Base-by-base conservation (phyloP, 768 basidiomycete genomes). In the Mycena latifolia region DNA sequence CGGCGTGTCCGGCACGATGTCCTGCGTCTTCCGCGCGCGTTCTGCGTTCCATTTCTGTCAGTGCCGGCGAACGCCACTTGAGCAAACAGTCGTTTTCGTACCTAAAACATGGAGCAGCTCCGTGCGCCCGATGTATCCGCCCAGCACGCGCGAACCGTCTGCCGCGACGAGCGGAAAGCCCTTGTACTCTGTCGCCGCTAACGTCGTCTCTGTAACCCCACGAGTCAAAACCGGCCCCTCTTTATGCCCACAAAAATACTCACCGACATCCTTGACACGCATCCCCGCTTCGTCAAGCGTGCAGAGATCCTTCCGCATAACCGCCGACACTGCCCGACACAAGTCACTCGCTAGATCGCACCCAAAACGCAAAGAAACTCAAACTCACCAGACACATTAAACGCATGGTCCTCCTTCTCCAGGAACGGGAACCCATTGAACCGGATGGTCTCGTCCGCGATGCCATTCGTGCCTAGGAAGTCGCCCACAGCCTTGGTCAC, bases 401-500 rank as follows among this genome's bases (percentile, higher is more conserved):
- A 96, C 0, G 93, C 90, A 72, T 94, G 91, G 75, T 98, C 95
- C 65, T 98, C 94, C 74, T 96, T 96, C 79, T 98, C 97, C 64
- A 99, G 81, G 83, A 96, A 96, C 0, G 98, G 98, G 80, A 92
- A 99, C 11, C 96, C 97, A 75, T 98, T 99, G 80, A 99, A 97
- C 20, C 90, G 87, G 72, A 99, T 99, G 87, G 92, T 94, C 73
- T 98, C 94, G 67, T 99, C 98, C 5, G 98, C 96, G 69, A 99
- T 98, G 2, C 98, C 98, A 47, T 87, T 93, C 9, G 90, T 94
- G 25, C 96, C 96, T 52, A 99, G 85, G 71, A 95, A 92, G 75
- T 99, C 97, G 17, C 96, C 95, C 25, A 99, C 97, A 15, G 96
- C 95, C 77, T 98, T 99, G 11, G 98, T 98, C 31, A 98, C 96